Base-by-base conservation (phyloP, 495 filamentous ascomycete species). In the Penicillium soppii region DNA sequence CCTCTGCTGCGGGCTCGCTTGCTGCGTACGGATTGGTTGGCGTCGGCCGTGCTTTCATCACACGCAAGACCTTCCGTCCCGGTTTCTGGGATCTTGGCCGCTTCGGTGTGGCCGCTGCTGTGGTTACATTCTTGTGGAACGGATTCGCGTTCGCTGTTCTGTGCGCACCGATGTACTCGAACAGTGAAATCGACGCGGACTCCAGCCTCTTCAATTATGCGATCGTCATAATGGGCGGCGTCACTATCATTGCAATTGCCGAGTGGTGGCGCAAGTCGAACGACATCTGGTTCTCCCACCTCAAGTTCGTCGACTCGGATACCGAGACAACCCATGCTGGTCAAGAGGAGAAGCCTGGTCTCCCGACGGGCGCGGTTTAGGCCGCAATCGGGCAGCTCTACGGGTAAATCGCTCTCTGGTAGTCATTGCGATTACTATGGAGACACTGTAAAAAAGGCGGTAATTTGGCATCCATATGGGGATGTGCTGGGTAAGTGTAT, bases 181-280 rank as follows among this genome's bases (percentile, higher is more conserved):
- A 70, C 43, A 47, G 15, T 17, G 32, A 44, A 1, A 68, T 70
- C 22, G 53, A 63, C 33, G 7, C 47, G 13, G 63, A 70, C 9
- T 57, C 67, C 0, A 58, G 59, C 17, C 40, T 68, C 10, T 68
- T 70, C 54, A 70, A 70, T 37, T 70, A 70, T 30, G 60, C 62
- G 3, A 70, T 70, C 21, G 67, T 70, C 30, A 70, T 70, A 26
- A 68, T 70, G 65, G 65, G 59, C 20, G 67, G 67, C 27, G 58
- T 70, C 43, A 70, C 67, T 0, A 59, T 68, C 35, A 44, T 70
- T 33, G 67, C 62, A 0, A 25, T 68, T 2, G 54, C 45, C 9
- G 67, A 70, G 43, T 70, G 65, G 65, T 70, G 63, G 65, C 59
- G 67, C 50, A 70, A 70, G 43, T 70, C 67, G 1, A 47, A 58